These are phyloP conservation scores for Talaromyces amestolkiae DNA, from an alignment of 2,329 filamentous ascomycete species.

Conservation along the genomic window DNA sequence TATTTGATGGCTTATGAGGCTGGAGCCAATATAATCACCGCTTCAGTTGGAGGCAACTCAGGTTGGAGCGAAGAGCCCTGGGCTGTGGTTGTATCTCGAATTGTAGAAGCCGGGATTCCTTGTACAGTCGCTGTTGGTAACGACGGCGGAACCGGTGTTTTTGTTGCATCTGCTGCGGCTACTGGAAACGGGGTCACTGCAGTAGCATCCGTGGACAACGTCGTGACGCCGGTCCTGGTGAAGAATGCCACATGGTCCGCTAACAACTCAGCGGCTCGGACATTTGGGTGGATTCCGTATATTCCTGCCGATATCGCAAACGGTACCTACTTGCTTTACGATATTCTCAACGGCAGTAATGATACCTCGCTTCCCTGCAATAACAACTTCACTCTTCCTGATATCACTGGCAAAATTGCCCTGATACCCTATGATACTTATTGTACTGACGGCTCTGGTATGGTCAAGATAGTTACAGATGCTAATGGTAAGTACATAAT, in stretches of 20 bases:
- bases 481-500: slow-evolving; percentile 61
- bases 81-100: slow-evolving; percentile 16
- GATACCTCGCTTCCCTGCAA: slow-evolving; percentile 51
- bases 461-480: slow-evolving; percentile 53
- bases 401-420: slow-evolving; percentile 58
- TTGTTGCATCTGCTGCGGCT: slow-evolving; percentile 45
- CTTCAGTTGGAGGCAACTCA: slow-evolving; percentile 33
- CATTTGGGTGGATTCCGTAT: slow-evolving; percentile 37
- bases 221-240: slow-evolving; percentile 32
- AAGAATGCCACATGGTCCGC: slow-evolving; percentile 25
- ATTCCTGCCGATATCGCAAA: slow-evolving; percentile 35
- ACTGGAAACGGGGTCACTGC: slow-evolving; percentile 45
- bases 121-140: slow-evolving; percentile 45
- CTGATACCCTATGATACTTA: slow-evolving; percentile 61
- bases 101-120: slow-evolving; percentile 18
- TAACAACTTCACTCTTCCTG: slow-evolving; percentile 55
- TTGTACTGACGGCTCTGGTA: slow-evolving; percentile 49
- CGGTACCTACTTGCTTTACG: slow-evolving; percentile 47
- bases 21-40: slow-evolving; percentile 45
- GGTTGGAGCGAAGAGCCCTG: slow-evolving; percentile 33
- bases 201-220: slow-evolving; percentile 47
- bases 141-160: slow-evolving; percentile 48
- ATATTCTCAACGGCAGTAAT: slow-evolving; percentile 42
- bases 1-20: slow-evolving; percentile 61
- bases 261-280: slow-evolving; percentile 26